A percentile compares a stretch with the other conserved stretches of the same genome.
phyloP scores from a whole-genome alignment of 2,329 filamentous ascomycete species.

The Remersonia thermophila region DNA sequence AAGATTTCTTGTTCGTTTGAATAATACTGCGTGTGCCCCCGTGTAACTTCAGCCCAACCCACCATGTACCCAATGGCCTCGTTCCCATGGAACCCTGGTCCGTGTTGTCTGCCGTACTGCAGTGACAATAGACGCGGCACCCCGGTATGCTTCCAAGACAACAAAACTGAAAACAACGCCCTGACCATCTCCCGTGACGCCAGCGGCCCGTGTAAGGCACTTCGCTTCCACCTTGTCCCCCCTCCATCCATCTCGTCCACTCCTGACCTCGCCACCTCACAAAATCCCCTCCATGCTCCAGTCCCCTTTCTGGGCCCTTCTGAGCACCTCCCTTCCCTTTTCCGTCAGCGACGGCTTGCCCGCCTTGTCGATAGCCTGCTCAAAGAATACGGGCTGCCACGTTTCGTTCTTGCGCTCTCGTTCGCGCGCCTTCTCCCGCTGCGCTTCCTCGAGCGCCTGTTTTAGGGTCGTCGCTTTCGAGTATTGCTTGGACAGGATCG shows the following conservation, averaged over 20 bases:
- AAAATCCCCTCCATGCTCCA: conserved; percentile 21
- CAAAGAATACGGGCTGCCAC: conserved; percentile 83
- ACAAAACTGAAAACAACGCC: too few species aligned
- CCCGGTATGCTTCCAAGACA: too few species aligned
- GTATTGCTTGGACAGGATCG: conserved; percentile 75
- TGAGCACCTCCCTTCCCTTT: conserved; percentile 17
- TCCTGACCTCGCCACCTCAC: background rate
- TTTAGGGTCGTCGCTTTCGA: conserved; percentile 75
- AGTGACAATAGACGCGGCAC: too few species aligned
- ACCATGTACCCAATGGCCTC: too few species aligned
- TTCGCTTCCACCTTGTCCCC: background rate
- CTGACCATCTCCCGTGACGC: too few species aligned
- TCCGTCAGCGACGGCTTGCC: conserved; percentile 18
- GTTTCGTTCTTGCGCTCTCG: conserved; percentile 55
- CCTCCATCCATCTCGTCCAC: background rate
- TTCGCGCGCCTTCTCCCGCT: conserved; percentile 73
- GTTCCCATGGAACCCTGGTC: too few species aligned
- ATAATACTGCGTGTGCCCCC: too few species aligned
- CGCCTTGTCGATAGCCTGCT: conserved; percentile 16
- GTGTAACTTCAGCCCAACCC: too few species aligned
- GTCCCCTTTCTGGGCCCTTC: conserved; percentile 15
- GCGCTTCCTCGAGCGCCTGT: conserved; percentile 80
- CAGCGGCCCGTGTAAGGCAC: too few species aligned
- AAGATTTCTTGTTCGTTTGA: too few species aligned
- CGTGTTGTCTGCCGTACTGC: too few species aligned